Evolutionary conservation across 2,329 filamentous ascomycete species (phyloP).

Genomic region (Penicillium sp.): DNA sequence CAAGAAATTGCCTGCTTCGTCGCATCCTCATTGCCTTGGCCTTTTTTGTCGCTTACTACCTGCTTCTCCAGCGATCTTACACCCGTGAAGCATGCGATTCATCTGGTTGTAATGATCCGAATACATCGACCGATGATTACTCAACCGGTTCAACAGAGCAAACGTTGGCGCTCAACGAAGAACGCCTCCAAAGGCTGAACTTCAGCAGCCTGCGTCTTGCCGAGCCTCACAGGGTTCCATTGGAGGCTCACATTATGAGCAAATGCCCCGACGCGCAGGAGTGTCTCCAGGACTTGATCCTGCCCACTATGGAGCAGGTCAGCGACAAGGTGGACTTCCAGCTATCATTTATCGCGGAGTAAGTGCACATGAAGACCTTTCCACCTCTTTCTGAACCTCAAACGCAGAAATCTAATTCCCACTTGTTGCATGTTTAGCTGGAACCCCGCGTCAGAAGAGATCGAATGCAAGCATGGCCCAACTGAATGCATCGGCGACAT

Average conservation of each 20-base stretch:
- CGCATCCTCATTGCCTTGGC: slow-evolving; percentile 15
- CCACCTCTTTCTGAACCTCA: background rate
- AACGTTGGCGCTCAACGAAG: background rate
- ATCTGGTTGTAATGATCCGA: background rate
- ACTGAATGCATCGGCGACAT: slow-evolving; percentile 93
- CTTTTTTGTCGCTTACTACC: slow-evolving; percentile 19
- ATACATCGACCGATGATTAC: background rate
- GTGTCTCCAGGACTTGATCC: slow-evolving; percentile 77
- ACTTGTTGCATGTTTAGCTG: background rate
- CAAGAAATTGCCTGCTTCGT: slow-evolving; percentile 6
- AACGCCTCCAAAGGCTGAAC: background rate
- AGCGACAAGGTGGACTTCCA: slow-evolving; percentile 87
- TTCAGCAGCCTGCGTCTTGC: background rate
- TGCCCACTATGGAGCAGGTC: slow-evolving; percentile 84
- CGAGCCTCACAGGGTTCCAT: slow-evolving; percentile 59
- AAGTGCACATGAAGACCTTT: slow-evolving; percentile 34
- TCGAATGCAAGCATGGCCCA: slow-evolving; percentile 87
- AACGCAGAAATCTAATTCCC: background rate
- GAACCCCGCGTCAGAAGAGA: slow-evolving; percentile 52
- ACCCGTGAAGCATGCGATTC: background rate
- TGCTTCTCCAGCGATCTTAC: slow-evolving; percentile 13
- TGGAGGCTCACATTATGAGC: slow-evolving; percentile 96
- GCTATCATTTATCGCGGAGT: slow-evolving; percentile 86
- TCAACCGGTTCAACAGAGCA: background rate
- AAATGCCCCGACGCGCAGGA: slow-evolving; percentile 92